These are phyloP conservation scores for Ceratocystis diversiconidia DNA, from an alignment of 2,329 filamentous ascomycete genomes.

Conservation along the genomic window DNA sequence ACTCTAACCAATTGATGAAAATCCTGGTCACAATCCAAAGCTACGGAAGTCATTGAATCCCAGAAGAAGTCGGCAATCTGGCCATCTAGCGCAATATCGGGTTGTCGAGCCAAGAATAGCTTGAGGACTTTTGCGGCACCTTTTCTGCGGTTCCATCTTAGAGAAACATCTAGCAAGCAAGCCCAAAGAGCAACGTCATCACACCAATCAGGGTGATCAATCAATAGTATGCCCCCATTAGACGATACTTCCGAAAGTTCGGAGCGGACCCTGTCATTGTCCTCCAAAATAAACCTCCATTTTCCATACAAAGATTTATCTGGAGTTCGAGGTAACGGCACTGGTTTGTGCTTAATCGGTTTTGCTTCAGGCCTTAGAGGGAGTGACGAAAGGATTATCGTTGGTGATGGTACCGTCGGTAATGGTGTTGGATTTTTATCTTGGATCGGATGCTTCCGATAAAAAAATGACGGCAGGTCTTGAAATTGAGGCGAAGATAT, in stretches of 20 bases:
- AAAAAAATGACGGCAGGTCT: background rate
- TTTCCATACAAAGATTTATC: slow-evolving; percentile 13
- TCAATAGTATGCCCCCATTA: slow-evolving; percentile 1
- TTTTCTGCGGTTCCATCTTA: slow-evolving; percentile 13
- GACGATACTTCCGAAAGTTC: slow-evolving; percentile 4
- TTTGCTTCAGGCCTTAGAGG: background rate
- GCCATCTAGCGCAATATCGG: slow-evolving; percentile 13
- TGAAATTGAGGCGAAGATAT: background rate
- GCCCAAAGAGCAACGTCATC: slow-evolving; percentile 16
- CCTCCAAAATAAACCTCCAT: slow-evolving; percentile 13
- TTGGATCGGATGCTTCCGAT: background rate
- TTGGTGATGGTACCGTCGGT: background rate
- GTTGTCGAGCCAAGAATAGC: slow-evolving; percentile 10
- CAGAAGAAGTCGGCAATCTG: slow-evolving; percentile 15
- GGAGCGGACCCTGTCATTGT: slow-evolving; percentile 10
- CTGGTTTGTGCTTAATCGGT: background rate
- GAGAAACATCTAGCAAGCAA: slow-evolving; percentile 12
- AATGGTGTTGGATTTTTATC: background rate
- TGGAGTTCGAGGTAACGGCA: background rate
- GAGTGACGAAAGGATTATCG: background rate
- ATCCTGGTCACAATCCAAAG: slow-evolving; percentile 2
- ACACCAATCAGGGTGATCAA: slow-evolving; percentile 11
- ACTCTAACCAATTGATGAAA: slow-evolving; percentile 1
- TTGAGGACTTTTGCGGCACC: slow-evolving; percentile 10
- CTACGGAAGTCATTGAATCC: slow-evolving; percentile 14